A percentile compares a stretch with the other conserved stretches of the same genome.
phyloP scores from a whole-genome alignment of 768 basidiomycete genomes.

The Hirschioporus abietinus region DNA sequence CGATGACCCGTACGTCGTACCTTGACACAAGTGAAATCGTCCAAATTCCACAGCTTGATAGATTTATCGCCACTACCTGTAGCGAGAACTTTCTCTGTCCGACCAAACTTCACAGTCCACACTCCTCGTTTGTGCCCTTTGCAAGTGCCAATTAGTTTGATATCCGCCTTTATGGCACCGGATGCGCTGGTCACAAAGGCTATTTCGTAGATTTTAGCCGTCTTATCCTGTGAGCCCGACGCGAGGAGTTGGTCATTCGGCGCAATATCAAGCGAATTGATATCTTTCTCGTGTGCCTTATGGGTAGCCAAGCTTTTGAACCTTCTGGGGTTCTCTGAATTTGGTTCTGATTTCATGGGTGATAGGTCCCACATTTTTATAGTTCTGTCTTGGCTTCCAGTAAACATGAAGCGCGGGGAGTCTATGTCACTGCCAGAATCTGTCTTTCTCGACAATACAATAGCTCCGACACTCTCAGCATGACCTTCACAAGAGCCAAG shows the following conservation, averaged over 20 bases:
- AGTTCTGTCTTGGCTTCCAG: slow-evolving; percentile 94
- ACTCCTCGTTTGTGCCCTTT: slow-evolving; percentile 97
- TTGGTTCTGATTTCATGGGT: slow-evolving; percentile 28
- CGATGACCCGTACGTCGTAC: slow-evolving; percentile 19
- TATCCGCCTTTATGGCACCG: slow-evolving; percentile 53
- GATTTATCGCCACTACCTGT: slow-evolving; percentile 96
- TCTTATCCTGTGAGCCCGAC: slow-evolving; percentile 94
- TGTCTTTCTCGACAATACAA: slow-evolving; percentile 68
- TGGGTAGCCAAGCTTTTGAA: slow-evolving; percentile 79
- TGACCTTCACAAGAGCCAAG: slow-evolving; percentile 90
- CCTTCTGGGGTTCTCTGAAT: slow-evolving; percentile 31
- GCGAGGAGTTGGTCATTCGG: slow-evolving; percentile 86
- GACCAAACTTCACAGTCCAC: slow-evolving; percentile 89
- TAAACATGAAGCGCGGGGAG: slow-evolving; percentile 68
- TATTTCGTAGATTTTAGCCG: slow-evolving; percentile 85
- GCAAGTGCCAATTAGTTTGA: slow-evolving; percentile 78
- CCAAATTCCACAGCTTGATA: slow-evolving; percentile 88
- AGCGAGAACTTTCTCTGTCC: slow-evolving; percentile 76
- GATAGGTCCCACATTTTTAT: slow-evolving; percentile 99
- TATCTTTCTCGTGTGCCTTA: slow-evolving; percentile 97
- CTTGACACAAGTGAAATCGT: slow-evolving; percentile 86
- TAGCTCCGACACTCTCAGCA: slow-evolving; percentile 86
- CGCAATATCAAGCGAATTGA: slow-evolving; percentile 91
- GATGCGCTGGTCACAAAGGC: slow-evolving; percentile 39
- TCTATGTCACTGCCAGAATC: slow-evolving; percentile 21